Evolutionary conservation across 1,139 yeast species (phyloP).

Genomic region (Suhomyces bolitotheri): DNA sequence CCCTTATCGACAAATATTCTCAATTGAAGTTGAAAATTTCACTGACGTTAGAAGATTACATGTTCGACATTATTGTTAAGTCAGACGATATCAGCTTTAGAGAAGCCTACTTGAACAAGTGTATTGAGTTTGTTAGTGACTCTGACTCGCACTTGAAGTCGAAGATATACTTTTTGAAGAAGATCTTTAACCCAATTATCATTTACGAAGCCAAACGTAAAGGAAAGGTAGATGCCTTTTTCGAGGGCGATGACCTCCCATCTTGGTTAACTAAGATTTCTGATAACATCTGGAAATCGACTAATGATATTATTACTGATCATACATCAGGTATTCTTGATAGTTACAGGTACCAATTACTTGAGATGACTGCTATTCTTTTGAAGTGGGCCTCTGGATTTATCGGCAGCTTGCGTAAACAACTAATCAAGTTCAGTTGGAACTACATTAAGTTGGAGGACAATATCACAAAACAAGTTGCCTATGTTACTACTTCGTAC

Average conservation of each 20-base stretch:
- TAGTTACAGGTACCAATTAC: slow-evolving; percentile 69
- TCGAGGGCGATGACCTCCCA: slow-evolving; percentile 35
- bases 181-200: slow-evolving; percentile 65
- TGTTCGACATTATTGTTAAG: slow-evolving; percentile 58
- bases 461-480: slow-evolving; percentile 85
- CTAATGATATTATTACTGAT: slow-evolving; percentile 52
- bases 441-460: slow-evolving; percentile 89
- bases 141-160: slow-evolving; percentile 49
- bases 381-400: slow-evolving; percentile 67
- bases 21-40: slow-evolving; percentile 50
- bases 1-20: slow-evolving; percentile 51
- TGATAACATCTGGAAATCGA: slow-evolving; percentile 71
- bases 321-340: slow-evolving; percentile 74
- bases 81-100: slow-evolving; percentile 49
- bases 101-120: slow-evolving; percentile 51
- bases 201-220: slow-evolving; percentile 58
- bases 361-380: slow-evolving; percentile 78
- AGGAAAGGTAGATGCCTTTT: slow-evolving; percentile 52
- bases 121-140: slow-evolving; percentile 49
- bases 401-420: slow-evolving; percentile 71
- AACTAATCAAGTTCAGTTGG: slow-evolving; percentile 93
- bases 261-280: slow-evolving; percentile 67
- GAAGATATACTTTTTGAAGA: slow-evolving; percentile 62
- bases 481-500: slow-evolving; percentile 83
- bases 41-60: slow-evolving; percentile 52